Evolutionary conservation across 1,139 yeast genomes (phyloP), one percentile per base, ranked within the genome.

Genomic region (Debaryomycetaceae sp.): DNA sequence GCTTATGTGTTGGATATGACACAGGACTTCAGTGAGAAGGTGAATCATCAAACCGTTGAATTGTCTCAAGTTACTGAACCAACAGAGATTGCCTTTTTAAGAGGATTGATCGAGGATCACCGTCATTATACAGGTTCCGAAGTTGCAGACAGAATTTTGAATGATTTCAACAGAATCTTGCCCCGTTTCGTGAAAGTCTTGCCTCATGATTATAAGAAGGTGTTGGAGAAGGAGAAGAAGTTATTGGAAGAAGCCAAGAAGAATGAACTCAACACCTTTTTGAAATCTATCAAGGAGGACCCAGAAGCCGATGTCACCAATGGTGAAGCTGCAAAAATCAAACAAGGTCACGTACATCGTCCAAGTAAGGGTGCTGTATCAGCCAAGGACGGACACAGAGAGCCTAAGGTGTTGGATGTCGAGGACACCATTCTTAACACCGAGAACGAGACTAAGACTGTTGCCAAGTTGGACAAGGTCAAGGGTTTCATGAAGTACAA

Each of bases 1-100:
- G 96, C 97, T 31, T 93, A 93, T 63, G 97, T 95, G 48, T 77
- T 91, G 59, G 96, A 91, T 59, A 87, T 93, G 78, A 97, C 95
- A 44, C 97, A 91, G 64, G 97, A 90, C 63, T 91, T 93, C 60
- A 70, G 75, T 52, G 83, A 83, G 49, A 86, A 86, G 70, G 91
- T 88, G 54, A 93, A 93, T 70, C 63, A 72, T 41, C 93, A 85
- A 54, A 84, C 89, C 57, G 93, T 93, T 57, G 97, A 87, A 59
- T 78, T 93, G 48, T 76, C 86, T 40, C 75, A 76, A 46, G 79
- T 93, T 44, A 76, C 82, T 44, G 98, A 91, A 55, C 96, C 98
- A 6, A 77, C 85, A 45, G 99, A 93, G 70, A 87, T 91, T 70
- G 97, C 97, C 0, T 90, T 89, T 69, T 82, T 93, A 59, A 85